Base-by-base conservation (phyloP, 768 basidiomycete genomes). In the Candolleomyces efflorescens region DNA sequence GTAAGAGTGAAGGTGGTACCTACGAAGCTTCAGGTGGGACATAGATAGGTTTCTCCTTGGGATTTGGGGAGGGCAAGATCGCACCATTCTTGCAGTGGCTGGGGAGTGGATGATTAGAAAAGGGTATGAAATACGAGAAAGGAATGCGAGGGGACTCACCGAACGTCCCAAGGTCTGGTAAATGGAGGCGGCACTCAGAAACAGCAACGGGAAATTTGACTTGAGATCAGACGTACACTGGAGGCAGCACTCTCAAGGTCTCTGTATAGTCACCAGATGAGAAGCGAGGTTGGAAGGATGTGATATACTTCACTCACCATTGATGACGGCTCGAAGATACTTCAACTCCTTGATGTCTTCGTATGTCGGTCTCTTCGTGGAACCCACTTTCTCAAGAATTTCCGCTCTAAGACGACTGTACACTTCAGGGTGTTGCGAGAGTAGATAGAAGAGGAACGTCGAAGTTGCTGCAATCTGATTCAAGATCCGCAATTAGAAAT, bases 281-380 rank as follows among this genome's bases (percentile, higher is more conserved):
- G 27, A 54, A 15, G 39, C 12, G n/a, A 22, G 3, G 47, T 18
- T 38, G 12, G 13, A 15, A 10, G 45, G 12, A 18, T 37, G 22
- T 20, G 10, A 45, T 54, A 64, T 32, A n/a, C 69, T 20, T 41
- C 70, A 71, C 57, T 6, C 15, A 63, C 62, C 62, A 45, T 63
- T 63, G 22, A 78, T 71, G 18, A 78, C 68, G 17, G 76, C 76
- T 37, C 64, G 67, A 53, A 78, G 36, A 59, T 76, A 78, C 39
- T 72, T 77, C 73, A 78, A 73, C 10, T 65, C 65, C 3, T 65
- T 65, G n/a, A 73, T 59, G 46, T 73, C 68, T 5, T 69, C 67
- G 24, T 63, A 62, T 1, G 71, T 73, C 22, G 72, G 72, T n/a
- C 54, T 41, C 45, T 58, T 64, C 5, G 64, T 62, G 13, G 56